phyloP scores from a whole-genome alignment of 1,284 basidiomycete genomes.

The Leucocoprinus gongylophorus region DNA sequence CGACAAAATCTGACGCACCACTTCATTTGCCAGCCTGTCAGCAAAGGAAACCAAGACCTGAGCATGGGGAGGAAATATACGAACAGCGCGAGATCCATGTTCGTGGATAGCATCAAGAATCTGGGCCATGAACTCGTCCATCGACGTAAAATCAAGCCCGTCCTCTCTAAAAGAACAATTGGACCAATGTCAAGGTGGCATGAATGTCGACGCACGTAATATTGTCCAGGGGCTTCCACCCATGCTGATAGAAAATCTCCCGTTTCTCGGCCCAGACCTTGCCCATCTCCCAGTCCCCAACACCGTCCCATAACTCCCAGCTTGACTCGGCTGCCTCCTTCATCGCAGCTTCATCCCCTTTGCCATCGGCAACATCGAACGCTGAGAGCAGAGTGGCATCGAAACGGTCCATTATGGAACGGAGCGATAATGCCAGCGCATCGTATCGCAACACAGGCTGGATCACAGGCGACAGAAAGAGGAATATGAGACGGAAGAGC shows the following conservation, averaged over 20 bases:
- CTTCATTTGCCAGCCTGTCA: slow-evolving; percentile 69
- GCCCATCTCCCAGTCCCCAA: slow-evolving; percentile 80
- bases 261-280: slow-evolving; percentile 91
- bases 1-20: slow-evolving; percentile 41
- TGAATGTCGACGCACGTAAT: slow-evolving; percentile 56
- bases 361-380: slow-evolving; percentile 78
- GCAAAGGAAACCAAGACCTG: slow-evolving; percentile 71
- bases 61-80: slow-evolving; percentile 78
- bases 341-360: slow-evolving; percentile 69
- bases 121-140: slow-evolving; percentile 84
- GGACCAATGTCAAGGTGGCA: slow-evolving; percentile 6
- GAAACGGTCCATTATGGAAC: slow-evolving; percentile 79
- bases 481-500: slow-evolving; percentile 59
- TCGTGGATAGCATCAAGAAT: slow-evolving; percentile 60
- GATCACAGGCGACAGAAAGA: slow-evolving; percentile 61
- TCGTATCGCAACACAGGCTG: slow-evolving; percentile 67
- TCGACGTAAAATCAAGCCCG: slow-evolving; percentile 78
- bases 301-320: slow-evolving; percentile 71
- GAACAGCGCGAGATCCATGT: slow-evolving; percentile 74
- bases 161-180: slow-evolving; percentile 28
- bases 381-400: slow-evolving; percentile 77
- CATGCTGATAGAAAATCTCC: slow-evolving; percentile 87
- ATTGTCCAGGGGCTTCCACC: slow-evolving; percentile 79
- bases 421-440: slow-evolving; percentile 56
- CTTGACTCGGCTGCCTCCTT: slow-evolving; percentile 70